A percentile compares a stretch with the other conserved stretches of the same genome.
These are phyloP conservation scores for Suillus luteus DNA, from an alignment of 768 basidiomycete genomes.

Conservation along the genomic window DNA sequence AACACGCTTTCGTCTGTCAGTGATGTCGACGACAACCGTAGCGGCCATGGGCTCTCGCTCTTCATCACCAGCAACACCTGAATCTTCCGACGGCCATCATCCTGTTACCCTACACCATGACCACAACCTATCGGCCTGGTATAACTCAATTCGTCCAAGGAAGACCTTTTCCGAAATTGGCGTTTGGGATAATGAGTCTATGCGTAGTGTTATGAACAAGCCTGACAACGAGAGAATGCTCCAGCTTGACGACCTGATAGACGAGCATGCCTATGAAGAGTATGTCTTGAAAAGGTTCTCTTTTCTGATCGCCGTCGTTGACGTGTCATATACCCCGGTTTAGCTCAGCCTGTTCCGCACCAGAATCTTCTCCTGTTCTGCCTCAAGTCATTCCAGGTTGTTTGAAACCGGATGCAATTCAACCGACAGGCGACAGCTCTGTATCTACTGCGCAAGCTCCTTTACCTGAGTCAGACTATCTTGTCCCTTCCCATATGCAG, in stretches of 20 bases:
- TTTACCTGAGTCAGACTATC: constrained; percentile 32
- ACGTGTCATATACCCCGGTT: constrained; percentile 10
- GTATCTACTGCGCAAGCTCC: constrained; percentile 35
- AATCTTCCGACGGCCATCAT: constrained; percentile 56
- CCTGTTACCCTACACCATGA: constrained; percentile 52
- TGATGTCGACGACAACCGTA: constrained; percentile 63
- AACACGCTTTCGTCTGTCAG: constrained; percentile 15
- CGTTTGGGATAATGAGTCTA: constrained; percentile 46
- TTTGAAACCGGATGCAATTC: constrained; percentile 38
- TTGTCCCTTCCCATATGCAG: constrained; percentile 38
- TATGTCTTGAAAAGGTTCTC: constrained; percentile 37
- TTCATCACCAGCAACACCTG: constrained; percentile 71
- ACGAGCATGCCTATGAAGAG: constrained; percentile 78
- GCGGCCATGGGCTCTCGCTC: constrained; percentile 61
- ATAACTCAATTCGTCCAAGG: constrained; percentile 45
- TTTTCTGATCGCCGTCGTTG: constrained; percentile 17
- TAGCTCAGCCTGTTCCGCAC: constrained; percentile 24
- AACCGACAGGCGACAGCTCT: constrained; percentile 30
- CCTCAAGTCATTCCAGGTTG: constrained; percentile 26
- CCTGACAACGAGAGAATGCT: constrained; percentile 59
- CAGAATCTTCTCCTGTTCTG: constrained; percentile 22
- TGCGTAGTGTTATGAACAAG: constrained; percentile 44
- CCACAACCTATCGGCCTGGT: constrained; percentile 60
- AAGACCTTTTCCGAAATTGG: constrained; percentile 42
- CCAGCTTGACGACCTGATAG: constrained; percentile 70